Evolutionary conservation across 139 green algal species (phyloP).

Genomic region (Raphidocelis subcapitata): DNA sequence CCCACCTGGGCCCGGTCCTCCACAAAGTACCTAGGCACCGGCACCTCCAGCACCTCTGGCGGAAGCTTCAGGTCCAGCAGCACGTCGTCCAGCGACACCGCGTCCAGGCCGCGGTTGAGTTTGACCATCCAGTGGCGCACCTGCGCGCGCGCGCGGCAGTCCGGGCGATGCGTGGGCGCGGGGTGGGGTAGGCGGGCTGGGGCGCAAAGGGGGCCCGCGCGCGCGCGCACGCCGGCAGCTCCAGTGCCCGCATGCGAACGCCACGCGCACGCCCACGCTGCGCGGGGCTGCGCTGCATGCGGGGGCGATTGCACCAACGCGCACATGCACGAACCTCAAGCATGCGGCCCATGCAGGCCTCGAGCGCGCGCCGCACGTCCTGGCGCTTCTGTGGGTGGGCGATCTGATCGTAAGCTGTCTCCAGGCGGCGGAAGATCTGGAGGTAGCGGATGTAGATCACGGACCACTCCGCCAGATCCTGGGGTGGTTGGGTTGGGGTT

Average conservation of each 20-base stretch:
- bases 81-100: slow-evolving; percentile 77
- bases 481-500: too few species aligned
- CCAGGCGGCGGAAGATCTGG: slow-evolving; percentile 81
- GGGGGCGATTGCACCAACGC: neutral
- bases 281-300: neutral
- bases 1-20: slow-evolving; percentile 55
- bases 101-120: slow-evolving; percentile 75
- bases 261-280: too few species aligned
- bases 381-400: slow-evolving; percentile 87
- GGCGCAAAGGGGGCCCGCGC: neutral
- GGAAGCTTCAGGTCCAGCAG: slow-evolving; percentile 85
- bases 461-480: slow-evolving; percentile 78
- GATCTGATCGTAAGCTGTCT: slow-evolving; percentile 82
- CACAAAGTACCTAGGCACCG: slow-evolving; percentile 79
- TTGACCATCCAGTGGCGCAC: slow-evolving; percentile 69
- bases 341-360: slow-evolving; percentile 79
- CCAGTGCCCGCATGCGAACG: too few species aligned
- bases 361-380: slow-evolving; percentile 77
- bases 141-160: too few species aligned
- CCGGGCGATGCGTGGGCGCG: too few species aligned
- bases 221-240: too few species aligned
- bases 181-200: neutral
- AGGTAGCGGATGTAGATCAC: slow-evolving; percentile 92
- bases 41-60: slow-evolving; percentile 80
- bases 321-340: slow-evolving; percentile 65